Evolutionary conservation across 2,329 filamentous ascomycete species (phyloP).

Genomic region (Penicillium sp.): DNA sequence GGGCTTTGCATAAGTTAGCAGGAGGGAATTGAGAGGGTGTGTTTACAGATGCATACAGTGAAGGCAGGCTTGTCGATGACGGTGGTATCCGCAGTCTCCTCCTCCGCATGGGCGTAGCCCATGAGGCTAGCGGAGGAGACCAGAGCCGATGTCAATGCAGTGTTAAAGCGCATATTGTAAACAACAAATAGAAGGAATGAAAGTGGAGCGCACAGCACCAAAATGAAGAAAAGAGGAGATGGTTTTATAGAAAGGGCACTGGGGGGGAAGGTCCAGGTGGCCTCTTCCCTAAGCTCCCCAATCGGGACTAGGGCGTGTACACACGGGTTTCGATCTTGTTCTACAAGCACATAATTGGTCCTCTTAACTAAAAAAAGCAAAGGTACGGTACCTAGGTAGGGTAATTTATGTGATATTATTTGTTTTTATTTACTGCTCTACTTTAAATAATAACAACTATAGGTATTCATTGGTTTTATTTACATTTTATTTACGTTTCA

Average conservation of each 20-base stretch:
- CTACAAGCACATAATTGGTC: neutral
- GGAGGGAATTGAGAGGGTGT: conserved; percentile 11
- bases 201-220: conserved; percentile 17
- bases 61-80: conserved; percentile 74
- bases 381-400: too few species aligned
- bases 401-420: too few species aligned
- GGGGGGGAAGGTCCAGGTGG: conserved; percentile 44
- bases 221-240: conserved; percentile 23
- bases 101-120: conserved; percentile 65
- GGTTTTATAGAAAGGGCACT: conserved; percentile 33
- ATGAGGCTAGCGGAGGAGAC: conserved; percentile 69
- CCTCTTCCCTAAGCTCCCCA: conserved; percentile 39
- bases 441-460: too few species aligned
- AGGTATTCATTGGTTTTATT: too few species aligned
- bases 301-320: conserved; percentile 25
- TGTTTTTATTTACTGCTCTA: too few species aligned
- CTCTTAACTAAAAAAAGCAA: too few species aligned
- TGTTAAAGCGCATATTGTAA: conserved; percentile 77
- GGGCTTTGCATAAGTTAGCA: conserved; percentile 64
- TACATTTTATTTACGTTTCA: too few species aligned
- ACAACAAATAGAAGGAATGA: conserved; percentile 15
- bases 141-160: conserved; percentile 69
- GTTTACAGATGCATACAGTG: conserved; percentile 63
- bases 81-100: conserved; percentile 58
- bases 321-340: conserved; percentile 11